Base-by-base conservation (phyloP, 2,329 filamentous ascomycete genomes). In the Pseudocercospora eumusae region DNA sequence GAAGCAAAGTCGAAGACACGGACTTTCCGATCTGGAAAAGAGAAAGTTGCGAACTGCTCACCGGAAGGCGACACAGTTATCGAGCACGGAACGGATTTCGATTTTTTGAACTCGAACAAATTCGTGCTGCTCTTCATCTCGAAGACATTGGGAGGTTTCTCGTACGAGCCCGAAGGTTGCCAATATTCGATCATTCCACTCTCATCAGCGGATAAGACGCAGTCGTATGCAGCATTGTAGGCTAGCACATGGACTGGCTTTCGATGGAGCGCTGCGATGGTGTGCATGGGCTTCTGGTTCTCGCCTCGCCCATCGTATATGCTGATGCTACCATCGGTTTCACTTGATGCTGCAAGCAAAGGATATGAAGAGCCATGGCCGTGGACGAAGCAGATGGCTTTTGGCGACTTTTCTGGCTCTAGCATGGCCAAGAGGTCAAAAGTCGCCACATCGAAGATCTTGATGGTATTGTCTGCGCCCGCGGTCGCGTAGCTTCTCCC, bases 101-200 rank as follows among this genome's bases (percentile, higher is more conserved):
- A 70, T 77, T 97, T 98, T 73, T 96, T 98, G 80, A 99, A 98
- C 57, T 96, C 93, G 73, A 98, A 99, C 0, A 99, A 82, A 71
- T 91, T 95, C 2, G 95, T 99, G 1, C 90, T 88, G 73, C 92
- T 96, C 78, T 99, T 99, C 79, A 92, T 91, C 68, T 91, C 85
- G 74, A 96, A 99, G 18, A 99, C 92, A 57, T 86, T 92, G 68
- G 92, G 88, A 0, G 95, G 95, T 76, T 98, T 97, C 71, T 96
- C 92, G 75, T 92, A 97, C 42, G 81, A 87, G 1, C 86, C 87
- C 65, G 84, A 85, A 0, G 95, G 92, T 61, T 86, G 85, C 95
- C 95, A 99, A 78, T 99, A 99, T 76, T 99, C 95, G 9, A 99
- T 75, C 93, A 98, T 98, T 23, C 95, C 93, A 58, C 86, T 86